Conservation (phyloP, 202 grass and related monocot genomes). For the Bolboschoenoplectus hybrid region DNA sequence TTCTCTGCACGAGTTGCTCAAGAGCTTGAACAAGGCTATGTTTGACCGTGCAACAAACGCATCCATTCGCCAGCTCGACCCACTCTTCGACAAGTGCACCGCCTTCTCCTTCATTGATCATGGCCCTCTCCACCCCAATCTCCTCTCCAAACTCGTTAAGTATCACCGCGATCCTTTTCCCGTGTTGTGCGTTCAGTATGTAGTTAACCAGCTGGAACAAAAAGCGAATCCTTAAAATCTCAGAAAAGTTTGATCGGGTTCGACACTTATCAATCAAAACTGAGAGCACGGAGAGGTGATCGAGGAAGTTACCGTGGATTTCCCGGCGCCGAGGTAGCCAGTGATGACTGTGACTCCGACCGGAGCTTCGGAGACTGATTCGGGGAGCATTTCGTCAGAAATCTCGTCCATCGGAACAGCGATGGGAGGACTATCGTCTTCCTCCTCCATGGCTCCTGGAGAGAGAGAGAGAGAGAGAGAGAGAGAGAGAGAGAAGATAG, state of each 20-base stretch:
- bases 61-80: conserved; percentile 97
- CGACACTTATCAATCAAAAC: background rate
- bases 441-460: conserved; percentile 59
- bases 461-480: background rate
- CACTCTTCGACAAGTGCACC: conserved; percentile 90
- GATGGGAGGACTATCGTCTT: conserved; percentile 69
- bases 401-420: conserved; percentile 48
- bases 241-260: background rate
- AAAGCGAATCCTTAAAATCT: background rate
- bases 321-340: conserved; percentile 90
- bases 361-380: conserved; percentile 6
- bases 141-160: conserved; percentile 96
- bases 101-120: conserved; percentile 95
- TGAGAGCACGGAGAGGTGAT: background rate
- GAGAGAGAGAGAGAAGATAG: background rate
- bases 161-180: conserved; percentile 89
- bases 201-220: conserved; percentile 78
- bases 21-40: conserved; percentile 97
- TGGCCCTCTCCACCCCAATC: conserved; percentile 93
- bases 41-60: conserved; percentile 93
- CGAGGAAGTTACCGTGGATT: conserved; percentile 66
- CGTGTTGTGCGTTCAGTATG: conserved; percentile 78
- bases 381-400: background rate
- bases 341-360: conserved; percentile 95
- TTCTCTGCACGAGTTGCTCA: conserved; percentile 90